Evolutionary conservation across 2,329 filamentous ascomycete species (phyloP), one percentile per base, ranked within the genome.

Genomic region (Plectosphaerella sp.): DNA sequence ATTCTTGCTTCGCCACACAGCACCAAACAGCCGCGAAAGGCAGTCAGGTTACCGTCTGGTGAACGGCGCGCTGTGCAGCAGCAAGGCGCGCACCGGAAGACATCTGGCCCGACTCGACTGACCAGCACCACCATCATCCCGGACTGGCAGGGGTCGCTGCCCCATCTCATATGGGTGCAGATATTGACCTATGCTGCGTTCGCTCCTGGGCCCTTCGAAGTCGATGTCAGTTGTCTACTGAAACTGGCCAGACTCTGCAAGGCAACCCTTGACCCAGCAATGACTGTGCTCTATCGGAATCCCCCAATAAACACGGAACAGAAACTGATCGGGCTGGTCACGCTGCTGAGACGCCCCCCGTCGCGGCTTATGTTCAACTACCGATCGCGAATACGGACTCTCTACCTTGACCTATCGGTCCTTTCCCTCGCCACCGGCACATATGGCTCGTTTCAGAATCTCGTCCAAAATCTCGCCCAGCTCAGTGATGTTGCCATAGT

Each of bases 351-450:
- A n/a, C 69, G 73, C 15, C 73, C 80, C 18, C 72, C 72, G 14
- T 67, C 72, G 5, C 65, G 69, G 3, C 78, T 80, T 1, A 64
- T 67, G 2, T 77, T 81, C 56, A 84, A 88, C 56, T 93, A 93
- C 64, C 76, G 80, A 41, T 76, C 76, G 58, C 95, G 91, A 71
- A 77, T 94, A 48, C 81, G 86, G 62, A 76, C 79, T 8, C 70
- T 96, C 20, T 80, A 83, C 53, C 73, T 95, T 47, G 86, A 94
- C 61, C 83, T 87, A 11, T 79, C 92, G 59, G 81, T 86, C 6
- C 78, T 79, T 66, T 59, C 79, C 71, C 65, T 67, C 53, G 75
- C 83, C 48, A 69, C 75, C 41, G 79, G 81, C 59, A 76, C 75
- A 49, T 50, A 18, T 2, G 37, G n/a, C 9, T 24, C 51, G 18